Evolutionary conservation across 1,284 basidiomycete species (phyloP), one percentile per base, ranked within the genome.

Genomic region (Ustilago nuda): DNA sequence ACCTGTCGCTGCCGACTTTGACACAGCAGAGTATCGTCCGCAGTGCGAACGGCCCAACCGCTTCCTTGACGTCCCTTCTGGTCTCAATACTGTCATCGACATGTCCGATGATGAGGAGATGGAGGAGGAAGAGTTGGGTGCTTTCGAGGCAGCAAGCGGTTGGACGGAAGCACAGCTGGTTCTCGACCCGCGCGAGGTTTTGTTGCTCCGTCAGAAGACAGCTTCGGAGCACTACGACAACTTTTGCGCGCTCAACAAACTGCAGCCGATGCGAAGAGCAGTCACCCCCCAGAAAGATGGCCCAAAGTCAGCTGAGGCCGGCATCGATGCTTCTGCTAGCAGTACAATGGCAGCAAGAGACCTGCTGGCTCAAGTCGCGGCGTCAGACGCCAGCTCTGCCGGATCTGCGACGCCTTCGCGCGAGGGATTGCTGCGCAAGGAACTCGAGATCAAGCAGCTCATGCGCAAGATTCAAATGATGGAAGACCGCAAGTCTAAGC

Each of bases 21-120:
- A 69, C 17, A 53, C 56, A 3, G 52, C 53, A 41, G 72, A 66
- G 27, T 67, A 59, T 41, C 48, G 46, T n/a, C 63, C 62, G n/a
- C 63, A 32, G 33, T 17, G 13, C 9, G 37, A 48, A 15, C 61
- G 51, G 8, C 46, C 56, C 33, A 45, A 60, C 17, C 30, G 69
- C 19, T 76, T 76, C 54, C 30, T 76, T 1, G 69, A 72, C 51
- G 69, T 72, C 0, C 74, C 74, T 2, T 66, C 61, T 1, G 69
- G 74, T 12, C 66, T 72, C 48, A 76, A 72, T 19, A 72, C 66
- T 4, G 59, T 76, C 13, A 61, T 76, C 43, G 74, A 76, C 19
- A 41, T 76, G 23, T 76, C 74, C 7, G 74, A 76, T 52, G 69
- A 72, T 50, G 73, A 76, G n/a, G 73, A 76, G n/a, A 32, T 50